Evolutionary conservation across 768 basidiomycete species (phyloP), one percentile per base, ranked within the genome.

Genomic region (Amanita inopinata): DNA sequence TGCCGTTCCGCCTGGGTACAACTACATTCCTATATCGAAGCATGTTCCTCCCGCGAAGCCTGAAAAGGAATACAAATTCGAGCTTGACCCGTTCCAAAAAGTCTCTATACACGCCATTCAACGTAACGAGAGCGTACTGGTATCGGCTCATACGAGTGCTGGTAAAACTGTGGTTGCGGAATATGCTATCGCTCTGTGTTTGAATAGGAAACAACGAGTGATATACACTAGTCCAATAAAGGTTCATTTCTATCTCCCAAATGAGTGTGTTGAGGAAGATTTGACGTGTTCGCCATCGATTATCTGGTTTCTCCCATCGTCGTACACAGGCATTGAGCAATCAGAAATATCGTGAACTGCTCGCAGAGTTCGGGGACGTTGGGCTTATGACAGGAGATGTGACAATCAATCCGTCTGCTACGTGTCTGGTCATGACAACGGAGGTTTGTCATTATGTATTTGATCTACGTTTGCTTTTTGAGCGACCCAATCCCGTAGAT

Each of bases 141-240:
- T 99, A 11, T 97, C 94, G 17, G 96, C 96, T 0, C 96, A 99
- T 67, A 99, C 96, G 4, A 93, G 89, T 63, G 96, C 96, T 25
- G 96, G 96, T 56, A 99, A 99, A 66, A 99, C 96, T 2, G 96
- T 98, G 49, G 96, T 99, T 47, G 96, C 96, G 34, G 96, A 99
- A 69, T 99, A 98, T 62, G 96, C 96, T 34, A 98, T 99, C 57
- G 96, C 96, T 0, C 89, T 91, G 60, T 93, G 88, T 72, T 67
- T 99, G 53, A 81, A 80, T 61, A 82, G 85, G 56, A 91, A 90
- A 56, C 88, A 96, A 64, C 74, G 96, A 61, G 94, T 98, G 53
- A 96, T 98, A 48, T 99, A 99, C 65, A 99, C 96, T 17, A 92
- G 88, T 74, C 96, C 96, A 43, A 99, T 99, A 67, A 99, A 99